Percentiles rank a stretch among this genome's conserved stretches.
Conservation (phyloP, 192 early-diverging fungal genomes). For the Coemansia sp. region DNA sequence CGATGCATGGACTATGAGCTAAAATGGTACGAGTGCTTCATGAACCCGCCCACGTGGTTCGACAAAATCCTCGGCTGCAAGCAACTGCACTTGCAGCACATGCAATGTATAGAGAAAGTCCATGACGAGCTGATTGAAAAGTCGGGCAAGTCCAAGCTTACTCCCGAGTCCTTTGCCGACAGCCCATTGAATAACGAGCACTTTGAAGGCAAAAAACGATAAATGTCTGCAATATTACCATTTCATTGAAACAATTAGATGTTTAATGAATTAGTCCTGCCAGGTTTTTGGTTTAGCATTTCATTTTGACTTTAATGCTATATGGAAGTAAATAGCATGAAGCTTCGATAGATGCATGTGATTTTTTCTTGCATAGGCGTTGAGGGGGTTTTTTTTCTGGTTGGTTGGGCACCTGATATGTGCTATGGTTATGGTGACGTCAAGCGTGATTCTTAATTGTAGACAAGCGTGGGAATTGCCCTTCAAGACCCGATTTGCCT, state of each 20-base stretch:
- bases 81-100: neutral
- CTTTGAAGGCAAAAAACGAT: constrained; percentile 3
- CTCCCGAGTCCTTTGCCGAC: neutral
- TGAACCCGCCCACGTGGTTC: constrained; percentile 16
- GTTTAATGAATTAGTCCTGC: neutral
- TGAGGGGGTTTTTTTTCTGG: neutral
- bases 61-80: constrained; percentile 3
- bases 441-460: neutral
- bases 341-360: constrained; percentile 48
- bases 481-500: no score
- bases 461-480: constrained; percentile 1
- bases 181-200: neutral
- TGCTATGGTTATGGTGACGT: neutral
- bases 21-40: constrained; percentile 29
- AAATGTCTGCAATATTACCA: neutral
- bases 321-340: constrained; percentile 21
- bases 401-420: neutral
- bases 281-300: constrained; percentile 11
- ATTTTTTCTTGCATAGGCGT: neutral
- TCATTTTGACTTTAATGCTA: constrained; percentile 32
- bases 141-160: neutral
- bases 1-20: constrained; percentile 43
- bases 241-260: no score
- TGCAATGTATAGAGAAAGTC: neutral
- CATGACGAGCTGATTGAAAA: constrained; percentile 3